Percentiles rank a stretch among this genome's conserved stretches.
Evolutionary conservation across 2,329 filamentous ascomycete genomes (phyloP).

Genomic region (Claviceps citrina): DNA sequence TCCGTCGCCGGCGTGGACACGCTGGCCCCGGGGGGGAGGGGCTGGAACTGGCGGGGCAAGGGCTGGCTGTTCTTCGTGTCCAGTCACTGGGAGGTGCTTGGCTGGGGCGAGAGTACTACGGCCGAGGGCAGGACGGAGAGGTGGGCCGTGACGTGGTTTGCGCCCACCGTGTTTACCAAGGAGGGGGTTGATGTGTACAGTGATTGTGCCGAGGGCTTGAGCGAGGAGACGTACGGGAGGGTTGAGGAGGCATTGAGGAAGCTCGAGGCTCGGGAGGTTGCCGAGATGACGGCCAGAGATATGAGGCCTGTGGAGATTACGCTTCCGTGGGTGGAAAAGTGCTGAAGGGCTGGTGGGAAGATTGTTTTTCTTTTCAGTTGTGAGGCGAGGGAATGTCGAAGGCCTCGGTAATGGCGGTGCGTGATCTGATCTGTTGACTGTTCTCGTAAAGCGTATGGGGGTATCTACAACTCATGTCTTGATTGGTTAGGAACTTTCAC

Average conservation of each 20-base stretch:
- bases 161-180: constrained; percentile 67
- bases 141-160: constrained; percentile 77
- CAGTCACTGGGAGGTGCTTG: constrained; percentile 69
- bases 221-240: constrained; percentile 36
- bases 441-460: not conserved
- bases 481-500: not conserved
- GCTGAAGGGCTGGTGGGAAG: no score
- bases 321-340: constrained; percentile 31
- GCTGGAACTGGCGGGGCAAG: constrained; percentile 65
- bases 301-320: constrained; percentile 37
- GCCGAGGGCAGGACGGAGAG: constrained; percentile 30
- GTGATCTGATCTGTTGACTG: no score
- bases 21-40: constrained; percentile 15
- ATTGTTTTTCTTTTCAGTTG: no score
- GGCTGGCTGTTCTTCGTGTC: constrained; percentile 57
- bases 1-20: constrained; percentile 51
- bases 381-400: not conserved
- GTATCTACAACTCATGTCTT: not conserved
- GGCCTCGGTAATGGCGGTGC: no score
- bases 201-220: constrained; percentile 43
- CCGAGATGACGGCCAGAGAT: constrained; percentile 30
- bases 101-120: constrained; percentile 45
- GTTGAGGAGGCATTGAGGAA: constrained; percentile 37
- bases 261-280: constrained; percentile 38
- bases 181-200: constrained; percentile 70